Conservation (phyloP, 306 rosid species). For the Citrullus mucosospermus region DNA sequence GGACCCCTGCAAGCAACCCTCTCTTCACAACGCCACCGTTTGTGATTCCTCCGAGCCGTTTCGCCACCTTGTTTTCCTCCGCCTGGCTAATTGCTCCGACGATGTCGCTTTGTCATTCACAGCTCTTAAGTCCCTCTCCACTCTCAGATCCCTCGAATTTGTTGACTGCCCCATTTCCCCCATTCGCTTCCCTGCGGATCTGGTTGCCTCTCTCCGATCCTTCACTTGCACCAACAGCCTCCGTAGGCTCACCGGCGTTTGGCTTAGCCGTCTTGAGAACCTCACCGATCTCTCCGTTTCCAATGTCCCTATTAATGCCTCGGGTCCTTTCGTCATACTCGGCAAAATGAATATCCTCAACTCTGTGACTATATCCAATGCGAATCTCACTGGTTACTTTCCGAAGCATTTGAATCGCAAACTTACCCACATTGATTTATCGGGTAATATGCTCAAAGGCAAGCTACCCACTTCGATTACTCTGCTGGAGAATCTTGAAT, state of each 20-base stretch:
- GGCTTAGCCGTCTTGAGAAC: conserved; percentile 68
- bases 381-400: conserved; percentile 67
- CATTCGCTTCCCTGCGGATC: conserved; percentile 63
- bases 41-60: conserved; percentile 70
- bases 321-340: conserved; percentile 71
- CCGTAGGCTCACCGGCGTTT: conserved; percentile 51
- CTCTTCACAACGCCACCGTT: conserved; percentile 46
- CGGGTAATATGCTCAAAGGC: conserved; percentile 54
- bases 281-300: conserved; percentile 71
- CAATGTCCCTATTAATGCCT: conserved; percentile 33
- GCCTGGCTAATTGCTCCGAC: conserved; percentile 61
- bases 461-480: conserved; percentile 47
- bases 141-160: conserved; percentile 51
- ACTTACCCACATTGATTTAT: conserved; percentile 65
- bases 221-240: conserved; percentile 53
- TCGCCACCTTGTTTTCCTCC: conserved; percentile 64
- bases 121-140: conserved; percentile 73
- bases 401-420: conserved; percentile 49
- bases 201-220: conserved; percentile 46
- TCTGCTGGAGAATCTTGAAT: conserved; percentile 40
- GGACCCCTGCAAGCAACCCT: conserved; percentile 62
- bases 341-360: conserved; percentile 54
- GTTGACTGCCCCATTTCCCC: conserved; percentile 75
- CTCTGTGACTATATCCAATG: conserved; percentile 43
- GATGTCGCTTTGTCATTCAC: conserved; percentile 73